A percentile compares a stretch with the other conserved stretches of the same genome.
Conservation (phyloP, 306 rosid species). For the Trifolium repens region DNA sequence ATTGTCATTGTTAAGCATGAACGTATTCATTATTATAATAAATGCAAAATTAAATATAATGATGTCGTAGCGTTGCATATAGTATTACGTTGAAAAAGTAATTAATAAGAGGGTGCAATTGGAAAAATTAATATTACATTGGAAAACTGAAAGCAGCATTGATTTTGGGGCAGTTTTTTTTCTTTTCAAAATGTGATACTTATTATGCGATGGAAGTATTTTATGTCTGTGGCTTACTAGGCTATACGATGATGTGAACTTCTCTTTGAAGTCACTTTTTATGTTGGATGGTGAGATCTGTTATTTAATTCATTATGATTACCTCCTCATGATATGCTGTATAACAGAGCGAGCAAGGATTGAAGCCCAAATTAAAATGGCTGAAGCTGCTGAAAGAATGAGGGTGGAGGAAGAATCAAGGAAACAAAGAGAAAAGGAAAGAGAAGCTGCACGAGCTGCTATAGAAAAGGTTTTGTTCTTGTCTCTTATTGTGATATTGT, state of each 20-base stretch:
- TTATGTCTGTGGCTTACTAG: slow-evolving; percentile 4
- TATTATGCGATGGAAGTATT: background rate
- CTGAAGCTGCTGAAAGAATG: slow-evolving; percentile 65
- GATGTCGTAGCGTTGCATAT: background rate
- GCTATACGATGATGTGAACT: background rate
- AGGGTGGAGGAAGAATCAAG: slow-evolving; percentile 62
- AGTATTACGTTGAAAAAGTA: background rate
- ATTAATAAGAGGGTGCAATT: background rate
- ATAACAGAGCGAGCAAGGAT: slow-evolving; percentile 72
- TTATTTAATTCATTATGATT: slow-evolving; percentile 18
- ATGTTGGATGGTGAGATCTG: background rate
- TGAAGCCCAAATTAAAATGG: slow-evolving; percentile 78
- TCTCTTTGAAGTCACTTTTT: slow-evolving; percentile 19
- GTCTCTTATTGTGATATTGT: background rate
- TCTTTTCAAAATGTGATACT: background rate
- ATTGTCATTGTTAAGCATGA: background rate
- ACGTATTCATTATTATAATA: background rate
- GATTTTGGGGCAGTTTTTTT: background rate
- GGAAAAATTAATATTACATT: background rate
- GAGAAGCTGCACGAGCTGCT: slow-evolving; percentile 84
- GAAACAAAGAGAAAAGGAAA: slow-evolving; percentile 69
- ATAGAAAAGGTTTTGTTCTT: slow-evolving; percentile 62
- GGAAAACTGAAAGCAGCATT: background rate
- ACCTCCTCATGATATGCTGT: background rate
- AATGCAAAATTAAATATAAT: background rate